These are phyloP conservation scores for Metarhizium humberi DNA, from an alignment of 2,329 filamentous ascomycete genomes.

Conservation along the genomic window DNA sequence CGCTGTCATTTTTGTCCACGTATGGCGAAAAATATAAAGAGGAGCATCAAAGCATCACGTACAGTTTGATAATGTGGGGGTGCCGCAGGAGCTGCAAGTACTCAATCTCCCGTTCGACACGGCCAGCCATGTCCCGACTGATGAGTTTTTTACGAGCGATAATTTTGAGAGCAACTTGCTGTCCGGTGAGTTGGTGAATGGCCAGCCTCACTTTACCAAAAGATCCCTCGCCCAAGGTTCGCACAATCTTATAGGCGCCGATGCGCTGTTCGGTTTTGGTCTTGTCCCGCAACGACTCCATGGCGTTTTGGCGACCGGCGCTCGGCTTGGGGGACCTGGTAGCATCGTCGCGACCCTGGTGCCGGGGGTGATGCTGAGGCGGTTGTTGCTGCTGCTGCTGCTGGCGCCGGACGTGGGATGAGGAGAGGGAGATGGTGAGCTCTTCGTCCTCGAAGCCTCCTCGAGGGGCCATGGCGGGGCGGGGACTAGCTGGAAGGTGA, in stretches of 20 bases:
- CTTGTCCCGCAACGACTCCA: conserved; percentile 30
- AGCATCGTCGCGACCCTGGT: conserved; percentile 11
- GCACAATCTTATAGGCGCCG: conserved; percentile 83
- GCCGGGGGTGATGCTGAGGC: conserved; percentile 15
- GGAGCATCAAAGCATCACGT: conserved; percentile 22
- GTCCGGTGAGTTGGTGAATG: conserved; percentile 80
- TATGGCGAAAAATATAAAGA: not conserved
- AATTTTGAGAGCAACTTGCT: conserved; percentile 96
- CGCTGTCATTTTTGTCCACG: not conserved
- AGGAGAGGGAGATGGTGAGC: conserved; percentile 66
- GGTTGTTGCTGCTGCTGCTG: conserved; percentile 23
- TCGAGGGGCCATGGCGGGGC: conserved; percentile 37
- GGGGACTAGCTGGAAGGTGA: too few relatives aligned
- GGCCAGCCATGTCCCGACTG: conserved; percentile 93
- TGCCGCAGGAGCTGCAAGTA: conserved; percentile 93
- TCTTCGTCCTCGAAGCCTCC: conserved; percentile 69
- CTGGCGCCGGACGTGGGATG: conserved; percentile 50
- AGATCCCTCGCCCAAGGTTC: conserved; percentile 88
- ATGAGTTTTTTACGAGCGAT: conserved; percentile 94
- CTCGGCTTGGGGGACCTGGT: conserved; percentile 16
- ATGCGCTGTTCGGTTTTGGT: conserved; percentile 71
- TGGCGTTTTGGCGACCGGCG: conserved; percentile 22
- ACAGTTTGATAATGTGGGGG: conserved; percentile 98
- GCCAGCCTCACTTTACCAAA: conserved; percentile 99
- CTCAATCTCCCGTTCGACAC: conserved; percentile 96